Evolutionary conservation across 164 flowering plant species (phyloP).

Genomic region (Stephania japonica): DNA sequence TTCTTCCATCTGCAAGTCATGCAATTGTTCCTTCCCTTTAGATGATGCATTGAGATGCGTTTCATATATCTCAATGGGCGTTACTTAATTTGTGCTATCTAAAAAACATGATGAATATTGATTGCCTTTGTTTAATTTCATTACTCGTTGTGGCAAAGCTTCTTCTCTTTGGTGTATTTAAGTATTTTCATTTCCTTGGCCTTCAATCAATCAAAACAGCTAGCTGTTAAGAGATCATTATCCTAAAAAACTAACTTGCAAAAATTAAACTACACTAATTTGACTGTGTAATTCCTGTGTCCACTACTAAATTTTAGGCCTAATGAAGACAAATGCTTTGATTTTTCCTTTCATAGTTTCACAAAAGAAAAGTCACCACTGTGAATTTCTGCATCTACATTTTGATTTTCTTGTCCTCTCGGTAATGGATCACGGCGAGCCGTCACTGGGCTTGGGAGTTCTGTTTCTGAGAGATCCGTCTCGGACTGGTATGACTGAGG

Average conservation of each 20-base stretch:
- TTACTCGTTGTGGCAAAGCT: background rate
- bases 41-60: no score
- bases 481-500: conserved; percentile 37
- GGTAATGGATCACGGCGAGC: conserved; percentile 2
- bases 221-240: background rate
- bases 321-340: no score
- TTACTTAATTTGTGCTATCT: no score
- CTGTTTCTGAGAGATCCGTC: conserved; percentile 35
- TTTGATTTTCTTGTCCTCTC: conserved; percentile 10
- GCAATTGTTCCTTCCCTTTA: no score
- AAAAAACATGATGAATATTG: no score
- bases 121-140: no score
- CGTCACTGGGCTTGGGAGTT: conserved; percentile 10
- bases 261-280: background rate
- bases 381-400: conserved; percentile 18
- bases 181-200: background rate
- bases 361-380: conserved; percentile 39
- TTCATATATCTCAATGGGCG: no score
- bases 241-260: background rate
- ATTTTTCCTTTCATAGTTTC: conserved; percentile 10
- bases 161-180: background rate
- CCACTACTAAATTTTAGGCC: background rate
- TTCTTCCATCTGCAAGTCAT: no score
- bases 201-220: background rate
- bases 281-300: background rate